These are phyloP conservation scores for Phytophthora citricola DNA, from an alignment of 352 stramenopile genomes.

Conservation along the genomic window DNA sequence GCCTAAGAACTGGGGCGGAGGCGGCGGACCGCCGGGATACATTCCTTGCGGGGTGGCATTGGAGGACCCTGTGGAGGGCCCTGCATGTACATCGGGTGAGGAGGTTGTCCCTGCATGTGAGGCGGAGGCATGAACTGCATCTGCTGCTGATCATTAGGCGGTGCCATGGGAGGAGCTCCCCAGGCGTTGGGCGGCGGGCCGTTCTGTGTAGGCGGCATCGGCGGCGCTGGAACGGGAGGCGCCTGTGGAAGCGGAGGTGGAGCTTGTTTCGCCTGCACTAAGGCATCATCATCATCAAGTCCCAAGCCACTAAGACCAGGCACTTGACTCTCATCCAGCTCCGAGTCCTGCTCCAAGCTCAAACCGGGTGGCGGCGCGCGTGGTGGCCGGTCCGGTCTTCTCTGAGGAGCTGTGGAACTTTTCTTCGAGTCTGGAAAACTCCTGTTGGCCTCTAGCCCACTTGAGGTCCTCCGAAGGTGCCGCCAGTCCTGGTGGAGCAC, in stretches of 20 bases:
- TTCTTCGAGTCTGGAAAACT: conserved; percentile 70
- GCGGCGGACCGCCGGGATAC: conserved; percentile 33
- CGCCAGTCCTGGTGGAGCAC: conserved; percentile 58
- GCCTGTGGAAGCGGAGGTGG: conserved; percentile 39
- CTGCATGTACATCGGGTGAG: conserved; percentile 47
- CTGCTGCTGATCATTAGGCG: conserved; percentile 32
- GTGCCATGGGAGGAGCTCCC: conserved; percentile 31
- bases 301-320: conserved; percentile 67
- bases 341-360: conserved; percentile 47
- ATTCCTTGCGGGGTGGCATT: conserved; percentile 45
- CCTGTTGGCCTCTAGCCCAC: conserved; percentile 79
- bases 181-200: conserved; percentile 39
- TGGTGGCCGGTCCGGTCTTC: neutral
- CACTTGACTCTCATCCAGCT: conserved; percentile 76
- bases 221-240: conserved; percentile 28
- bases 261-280: conserved; percentile 16
- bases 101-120: conserved; percentile 45
- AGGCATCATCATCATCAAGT: conserved; percentile 73
- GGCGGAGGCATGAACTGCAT: conserved; percentile 33
- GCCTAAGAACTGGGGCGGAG: conserved; percentile 30
- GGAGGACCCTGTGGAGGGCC: conserved; percentile 33
- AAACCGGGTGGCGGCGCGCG: conserved; percentile 23
- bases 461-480: conserved; percentile 76
- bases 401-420: conserved; percentile 43
- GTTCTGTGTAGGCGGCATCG: conserved; percentile 31